These are phyloP conservation scores for Tulasnella sp. DNA, from an alignment of 768 basidiomycete species.

Conservation along the genomic window DNA sequence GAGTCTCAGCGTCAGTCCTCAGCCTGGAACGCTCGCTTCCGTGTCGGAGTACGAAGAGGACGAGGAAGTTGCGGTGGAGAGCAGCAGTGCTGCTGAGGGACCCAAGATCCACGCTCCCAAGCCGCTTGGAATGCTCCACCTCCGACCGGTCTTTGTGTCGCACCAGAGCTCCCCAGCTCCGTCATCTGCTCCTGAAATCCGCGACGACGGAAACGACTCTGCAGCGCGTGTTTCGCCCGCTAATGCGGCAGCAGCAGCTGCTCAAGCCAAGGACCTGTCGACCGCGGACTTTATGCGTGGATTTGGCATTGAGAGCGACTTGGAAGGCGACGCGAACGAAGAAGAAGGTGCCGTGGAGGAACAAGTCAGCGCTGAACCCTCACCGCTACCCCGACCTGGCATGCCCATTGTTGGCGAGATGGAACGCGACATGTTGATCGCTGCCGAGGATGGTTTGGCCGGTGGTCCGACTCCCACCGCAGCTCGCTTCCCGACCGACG, in stretches of 20 bases:
- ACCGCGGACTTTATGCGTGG: conserved; percentile 72
- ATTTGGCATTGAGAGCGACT: conserved; percentile 75
- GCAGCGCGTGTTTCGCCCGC: background rate
- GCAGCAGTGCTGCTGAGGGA: conserved; percentile 19
- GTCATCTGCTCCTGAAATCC: background rate
- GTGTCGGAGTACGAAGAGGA: conserved; percentile 28
- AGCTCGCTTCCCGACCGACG: conserved; percentile 13
- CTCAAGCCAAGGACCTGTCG: conserved; percentile 47
- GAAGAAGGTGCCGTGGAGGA: conserved; percentile 33
- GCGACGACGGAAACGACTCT: background rate
- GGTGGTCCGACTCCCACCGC: conserved; percentile 8
- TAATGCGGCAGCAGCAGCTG: conserved; percentile 44
- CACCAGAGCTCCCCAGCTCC: conserved; percentile 16
- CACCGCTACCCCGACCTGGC: conserved; percentile 36
- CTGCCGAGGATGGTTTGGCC: background rate
- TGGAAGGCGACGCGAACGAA: conserved; percentile 41
- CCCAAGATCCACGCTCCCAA: conserved; percentile 26
- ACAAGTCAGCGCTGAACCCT: conserved; percentile 44
- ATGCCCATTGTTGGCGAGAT: conserved; percentile 19
- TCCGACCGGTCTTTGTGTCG: conserved; percentile 23
- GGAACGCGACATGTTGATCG: background rate
- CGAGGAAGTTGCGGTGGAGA: conserved; percentile 18
- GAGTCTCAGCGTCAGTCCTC: conserved; percentile 24
- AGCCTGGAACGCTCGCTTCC: conserved; percentile 16
- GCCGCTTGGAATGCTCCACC: conserved; percentile 22